A percentile compares a stretch with the other conserved stretches of the same genome.
Evolutionary conservation across 305 asterid species (phyloP).

Genomic region (Fraxinus sp.): DNA sequence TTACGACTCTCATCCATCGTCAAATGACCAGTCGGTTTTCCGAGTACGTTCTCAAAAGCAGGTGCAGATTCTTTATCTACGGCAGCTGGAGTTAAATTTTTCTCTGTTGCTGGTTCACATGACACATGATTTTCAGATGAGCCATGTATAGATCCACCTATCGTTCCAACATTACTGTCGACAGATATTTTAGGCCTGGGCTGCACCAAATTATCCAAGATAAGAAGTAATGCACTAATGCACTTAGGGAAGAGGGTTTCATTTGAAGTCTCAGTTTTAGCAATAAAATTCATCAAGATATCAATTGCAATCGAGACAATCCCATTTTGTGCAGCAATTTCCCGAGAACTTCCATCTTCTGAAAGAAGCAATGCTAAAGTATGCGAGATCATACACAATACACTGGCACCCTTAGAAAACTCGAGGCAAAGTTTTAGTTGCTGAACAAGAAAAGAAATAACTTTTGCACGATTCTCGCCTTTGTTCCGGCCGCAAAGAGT

Average conservation of each 20-base stretch:
- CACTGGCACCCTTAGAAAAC: constrained; percentile 62
- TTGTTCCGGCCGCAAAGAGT: constrained; percentile 79
- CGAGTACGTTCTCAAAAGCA: constrained; percentile 69
- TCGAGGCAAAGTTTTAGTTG: constrained; percentile 87
- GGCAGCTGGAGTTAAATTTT: constrained; percentile 34
- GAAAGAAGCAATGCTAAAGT: constrained; percentile 83
- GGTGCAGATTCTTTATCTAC: constrained; percentile 48
- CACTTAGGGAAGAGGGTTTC: constrained; percentile 74
- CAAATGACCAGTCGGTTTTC: constrained; percentile 88
- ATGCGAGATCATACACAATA: constrained; percentile 78
- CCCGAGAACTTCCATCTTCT: constrained; percentile 78
- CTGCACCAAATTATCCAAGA: constrained; percentile 87
- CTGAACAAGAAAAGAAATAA: constrained; percentile 74
- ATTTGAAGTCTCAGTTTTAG: constrained; percentile 51
- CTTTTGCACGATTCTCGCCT: constrained; percentile 82
- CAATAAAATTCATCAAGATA: constrained; percentile 66
- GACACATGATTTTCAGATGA: constrained; percentile 52
- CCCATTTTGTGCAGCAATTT: constrained; percentile 67
- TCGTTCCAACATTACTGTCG: constrained; percentile 51
- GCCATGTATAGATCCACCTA: constrained; percentile 46
- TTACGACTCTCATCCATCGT: constrained; percentile 70
- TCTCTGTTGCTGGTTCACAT: constrained; percentile 49
- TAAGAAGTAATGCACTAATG: constrained; percentile 83
- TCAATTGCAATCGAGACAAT: constrained; percentile 62
- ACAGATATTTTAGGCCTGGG: constrained; percentile 60